Evolutionary conservation across 805 yeast genomes (phyloP).

Genomic region (Kodamaea neixiangensis): DNA sequence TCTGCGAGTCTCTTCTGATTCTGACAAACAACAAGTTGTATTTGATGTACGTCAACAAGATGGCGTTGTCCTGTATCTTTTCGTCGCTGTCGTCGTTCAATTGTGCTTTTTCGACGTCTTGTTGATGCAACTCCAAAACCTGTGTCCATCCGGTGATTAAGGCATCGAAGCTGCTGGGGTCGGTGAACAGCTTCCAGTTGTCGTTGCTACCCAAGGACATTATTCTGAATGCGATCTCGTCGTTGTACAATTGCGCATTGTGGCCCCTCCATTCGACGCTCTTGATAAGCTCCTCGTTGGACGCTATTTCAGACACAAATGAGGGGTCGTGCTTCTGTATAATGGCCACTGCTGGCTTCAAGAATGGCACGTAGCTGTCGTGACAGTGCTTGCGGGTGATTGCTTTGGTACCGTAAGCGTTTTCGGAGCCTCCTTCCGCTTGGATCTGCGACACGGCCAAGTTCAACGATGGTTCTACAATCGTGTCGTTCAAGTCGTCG

Average conservation of each 20-base stretch:
- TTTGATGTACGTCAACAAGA: slow-evolving; percentile 72
- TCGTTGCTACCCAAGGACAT: slow-evolving; percentile 30
- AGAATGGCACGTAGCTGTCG: slow-evolving; percentile 32
- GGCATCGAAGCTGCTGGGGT: slow-evolving; percentile 53
- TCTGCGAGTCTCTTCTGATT: slow-evolving; percentile 61
- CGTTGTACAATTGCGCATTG: slow-evolving; percentile 64
- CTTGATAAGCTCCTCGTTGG: slow-evolving; percentile 28
- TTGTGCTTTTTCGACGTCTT: slow-evolving; percentile 50
- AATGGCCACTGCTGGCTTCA: slow-evolving; percentile 42
- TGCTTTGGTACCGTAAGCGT: slow-evolving; percentile 9
- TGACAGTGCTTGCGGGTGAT: slow-evolving; percentile 16
- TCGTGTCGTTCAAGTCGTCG: slow-evolving; percentile 55
- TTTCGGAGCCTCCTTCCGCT: slow-evolving; percentile 4
- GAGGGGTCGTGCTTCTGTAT: slow-evolving; percentile 39
- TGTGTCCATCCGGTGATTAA: slow-evolving; percentile 69
- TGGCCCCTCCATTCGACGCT: slow-evolving; percentile 53
- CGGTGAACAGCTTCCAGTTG: slow-evolving; percentile 25
- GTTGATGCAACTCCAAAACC: slow-evolving; percentile 59
- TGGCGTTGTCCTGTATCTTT: slow-evolving; percentile 68
- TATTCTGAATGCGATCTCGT: slow-evolving; percentile 67
- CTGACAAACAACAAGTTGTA: slow-evolving; percentile 67
- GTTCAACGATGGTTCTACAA: slow-evolving; percentile 67
- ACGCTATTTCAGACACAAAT: slow-evolving; percentile 35
- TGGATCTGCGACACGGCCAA: slow-evolving; percentile 49
- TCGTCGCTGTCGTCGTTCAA: slow-evolving; percentile 43